Conservation (phyloP, 345 rosid genomes). For the Limnanthes douglasii region DNA sequence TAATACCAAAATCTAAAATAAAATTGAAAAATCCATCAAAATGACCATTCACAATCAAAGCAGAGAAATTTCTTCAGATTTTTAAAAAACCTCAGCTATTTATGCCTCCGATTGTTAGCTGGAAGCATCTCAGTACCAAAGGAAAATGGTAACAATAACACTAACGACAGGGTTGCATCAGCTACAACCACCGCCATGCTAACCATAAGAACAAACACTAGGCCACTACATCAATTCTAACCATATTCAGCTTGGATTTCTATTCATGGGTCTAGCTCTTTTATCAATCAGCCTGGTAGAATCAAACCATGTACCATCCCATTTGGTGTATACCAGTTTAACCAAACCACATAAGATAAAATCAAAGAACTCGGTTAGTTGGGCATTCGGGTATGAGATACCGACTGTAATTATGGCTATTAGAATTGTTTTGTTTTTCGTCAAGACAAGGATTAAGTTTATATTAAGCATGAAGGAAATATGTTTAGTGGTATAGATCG, state of each 20-base stretch:
- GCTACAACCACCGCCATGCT: constrained; percentile 58
- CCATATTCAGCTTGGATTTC: constrained; percentile 22
- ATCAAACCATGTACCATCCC: constrained; percentile 72
- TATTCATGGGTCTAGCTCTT: constrained; percentile 29
- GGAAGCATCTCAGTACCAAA: too few relatives aligned
- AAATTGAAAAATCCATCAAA: too few relatives aligned
- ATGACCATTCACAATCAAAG: too few relatives aligned
- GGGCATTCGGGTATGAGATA: constrained; percentile 63
- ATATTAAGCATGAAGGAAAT: constrained; percentile 53
- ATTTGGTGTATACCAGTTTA: constrained; percentile 78
- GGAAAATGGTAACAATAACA: constrained; percentile 65
- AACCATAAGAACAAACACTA: not conserved
- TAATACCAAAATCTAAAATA: too few relatives aligned
- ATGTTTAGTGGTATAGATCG: constrained; percentile 32
- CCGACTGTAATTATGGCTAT: constrained; percentile 41
- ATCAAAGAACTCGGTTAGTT: constrained; percentile 55
- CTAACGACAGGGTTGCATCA: constrained; percentile 52
- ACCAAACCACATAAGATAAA: constrained; percentile 51
- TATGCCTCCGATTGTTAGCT: too few relatives aligned
- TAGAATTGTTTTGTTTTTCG: constrained; percentile 35
- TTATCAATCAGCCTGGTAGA: constrained; percentile 57
- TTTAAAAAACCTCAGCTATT: too few relatives aligned
- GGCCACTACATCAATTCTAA: constrained; percentile 19
- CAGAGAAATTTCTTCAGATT: too few relatives aligned
- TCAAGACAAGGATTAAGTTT: constrained; percentile 46